A percentile compares a stretch with the other conserved stretches of the same genome.
phyloP scores from a whole-genome alignment of 371 early-diverging fungal genomes.

The Smittium mucronatum region DNA sequence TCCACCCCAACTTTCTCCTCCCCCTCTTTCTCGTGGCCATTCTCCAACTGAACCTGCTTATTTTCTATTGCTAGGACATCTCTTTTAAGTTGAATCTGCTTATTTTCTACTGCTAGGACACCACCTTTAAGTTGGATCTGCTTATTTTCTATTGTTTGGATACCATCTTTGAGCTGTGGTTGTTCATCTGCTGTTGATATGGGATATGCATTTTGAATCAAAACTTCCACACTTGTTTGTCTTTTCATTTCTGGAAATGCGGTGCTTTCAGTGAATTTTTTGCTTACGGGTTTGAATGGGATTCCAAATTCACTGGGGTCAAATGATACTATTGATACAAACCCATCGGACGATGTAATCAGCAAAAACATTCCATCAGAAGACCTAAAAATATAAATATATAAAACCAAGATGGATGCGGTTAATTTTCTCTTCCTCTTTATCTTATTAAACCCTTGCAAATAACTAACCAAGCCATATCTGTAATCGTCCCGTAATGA shows the following conservation, averaged over 20 bases:
- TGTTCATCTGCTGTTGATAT: too few species aligned
- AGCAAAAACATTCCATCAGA: conserved; percentile 57
- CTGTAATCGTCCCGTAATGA: conserved; percentile 83
- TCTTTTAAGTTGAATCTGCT: too few species aligned
- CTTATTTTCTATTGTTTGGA: too few species aligned
- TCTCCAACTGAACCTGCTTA: too few species aligned
- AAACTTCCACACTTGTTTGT: neutral
- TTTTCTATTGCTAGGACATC: too few species aligned
- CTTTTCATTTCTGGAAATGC: neutral
- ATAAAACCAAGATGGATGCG: conserved; percentile 9
- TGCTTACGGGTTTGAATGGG: neutral
- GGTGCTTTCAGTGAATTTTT: neutral
- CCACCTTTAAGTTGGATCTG: too few species aligned
- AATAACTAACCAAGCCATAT: conserved; percentile 61
- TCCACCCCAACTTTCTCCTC: too few species aligned
- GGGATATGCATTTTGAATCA: neutral
- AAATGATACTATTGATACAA: conserved; percentile 69
- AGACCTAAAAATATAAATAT: conserved; percentile 37
- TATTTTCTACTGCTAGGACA: too few species aligned
- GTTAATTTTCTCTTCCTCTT: neutral
- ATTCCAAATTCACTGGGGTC: conserved; percentile 27
- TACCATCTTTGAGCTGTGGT: too few species aligned
- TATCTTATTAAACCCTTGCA: too few species aligned
- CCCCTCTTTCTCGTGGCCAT: too few species aligned
- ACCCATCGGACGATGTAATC: conserved; percentile 78